A percentile compares a stretch with the other conserved stretches of the same genome.
Conservation (phyloP, 2,329 filamentous ascomycete species). For the Hypoxylon rubiginosum region DNA sequence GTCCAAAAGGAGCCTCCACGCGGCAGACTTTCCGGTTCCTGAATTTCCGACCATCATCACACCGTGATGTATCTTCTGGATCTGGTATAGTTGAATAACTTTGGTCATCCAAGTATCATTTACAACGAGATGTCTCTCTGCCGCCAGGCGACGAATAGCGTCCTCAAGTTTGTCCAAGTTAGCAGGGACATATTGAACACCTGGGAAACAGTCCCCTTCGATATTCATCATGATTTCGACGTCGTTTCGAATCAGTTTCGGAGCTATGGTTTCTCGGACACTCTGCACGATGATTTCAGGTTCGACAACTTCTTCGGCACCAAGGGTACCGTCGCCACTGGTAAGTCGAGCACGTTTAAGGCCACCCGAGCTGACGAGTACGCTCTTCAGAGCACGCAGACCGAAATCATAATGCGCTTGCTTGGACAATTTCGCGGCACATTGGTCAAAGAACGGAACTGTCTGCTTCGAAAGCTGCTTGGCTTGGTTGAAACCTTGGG, state of each 20-base stretch:
- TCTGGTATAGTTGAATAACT: conserved; percentile 95
- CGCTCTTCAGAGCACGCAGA: conserved; percentile 96
- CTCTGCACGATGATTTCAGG: conserved; percentile 99
- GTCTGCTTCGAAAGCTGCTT: conserved; percentile 95
- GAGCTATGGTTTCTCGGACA: conserved; percentile 96
- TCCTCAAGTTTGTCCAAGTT: conserved; percentile 83
- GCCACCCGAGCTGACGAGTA: conserved; percentile 96
- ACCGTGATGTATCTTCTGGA: conserved; percentile 97
- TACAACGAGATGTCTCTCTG: conserved; percentile 87
- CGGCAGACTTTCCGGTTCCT: conserved; percentile 95
- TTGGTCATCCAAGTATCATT: conserved; percentile 98
- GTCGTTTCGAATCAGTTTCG: conserved; percentile 94
- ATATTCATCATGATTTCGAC: conserved; percentile 89
- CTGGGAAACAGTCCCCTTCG: conserved; percentile 89
- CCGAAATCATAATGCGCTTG: conserved; percentile 99
- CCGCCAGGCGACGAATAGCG: conserved; percentile 85
- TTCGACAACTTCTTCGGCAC: conserved; percentile 82
- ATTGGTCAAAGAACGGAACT: conserved; percentile 98
- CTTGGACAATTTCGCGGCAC: conserved; percentile 84
- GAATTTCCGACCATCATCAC: conserved; percentile 99
- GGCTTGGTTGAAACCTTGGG: conserved; percentile 97
- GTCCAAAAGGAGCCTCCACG: conserved; percentile 93
- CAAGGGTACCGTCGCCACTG: conserved; percentile 66
- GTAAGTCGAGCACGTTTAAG: conserved; percentile 88
- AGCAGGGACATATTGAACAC: conserved; percentile 91